These are phyloP conservation scores for Ceratocystis variospora DNA, from an alignment of 2,329 filamentous ascomycete species.

Conservation along the genomic window DNA sequence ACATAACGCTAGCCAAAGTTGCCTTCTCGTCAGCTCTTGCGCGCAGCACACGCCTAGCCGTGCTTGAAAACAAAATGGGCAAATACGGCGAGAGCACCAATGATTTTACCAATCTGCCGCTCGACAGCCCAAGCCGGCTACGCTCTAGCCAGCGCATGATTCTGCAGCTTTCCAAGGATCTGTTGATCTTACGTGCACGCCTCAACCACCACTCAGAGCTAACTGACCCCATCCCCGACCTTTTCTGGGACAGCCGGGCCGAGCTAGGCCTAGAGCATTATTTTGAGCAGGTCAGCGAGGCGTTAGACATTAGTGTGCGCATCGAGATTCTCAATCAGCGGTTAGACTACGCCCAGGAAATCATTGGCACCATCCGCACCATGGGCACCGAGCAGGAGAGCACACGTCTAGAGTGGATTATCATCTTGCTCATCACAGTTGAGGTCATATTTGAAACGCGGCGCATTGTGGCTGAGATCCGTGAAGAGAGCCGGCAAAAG, in stretches of 20 bases:
- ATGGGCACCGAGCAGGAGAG: constrained; percentile 83
- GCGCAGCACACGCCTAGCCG: constrained; percentile 81
- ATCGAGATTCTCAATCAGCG: constrained; percentile 91
- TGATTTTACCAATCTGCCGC: constrained; percentile 55
- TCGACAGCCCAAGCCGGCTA: constrained; percentile 47
- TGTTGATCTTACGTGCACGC: constrained; percentile 77
- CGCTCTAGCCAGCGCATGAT: constrained; percentile 55
- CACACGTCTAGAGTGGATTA: constrained; percentile 82
- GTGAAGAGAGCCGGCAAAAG: constrained; percentile 26
- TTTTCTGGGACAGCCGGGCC: constrained; percentile 88
- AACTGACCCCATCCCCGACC: constrained; percentile 84
- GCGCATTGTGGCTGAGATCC: constrained; percentile 52
- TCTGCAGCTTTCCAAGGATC: constrained; percentile 81
- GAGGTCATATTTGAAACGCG: constrained; percentile 82
- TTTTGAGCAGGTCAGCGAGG: constrained; percentile 83
- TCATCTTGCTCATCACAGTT: constrained; percentile 83
- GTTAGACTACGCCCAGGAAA: constrained; percentile 95
- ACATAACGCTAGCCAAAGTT: constrained; percentile 73
- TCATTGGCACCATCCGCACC: constrained; percentile 76
- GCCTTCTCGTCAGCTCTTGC: constrained; percentile 92
- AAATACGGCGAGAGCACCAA: constrained; percentile 80
- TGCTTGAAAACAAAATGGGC: constrained; percentile 69
- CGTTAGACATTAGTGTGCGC: constrained; percentile 78
- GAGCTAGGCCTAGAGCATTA: constrained; percentile 86
- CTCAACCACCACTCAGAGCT: constrained; percentile 95